phyloP scores from a whole-genome alignment of 495 filamentous ascomycete genomes.

The Aspergillus kassunensis region DNA sequence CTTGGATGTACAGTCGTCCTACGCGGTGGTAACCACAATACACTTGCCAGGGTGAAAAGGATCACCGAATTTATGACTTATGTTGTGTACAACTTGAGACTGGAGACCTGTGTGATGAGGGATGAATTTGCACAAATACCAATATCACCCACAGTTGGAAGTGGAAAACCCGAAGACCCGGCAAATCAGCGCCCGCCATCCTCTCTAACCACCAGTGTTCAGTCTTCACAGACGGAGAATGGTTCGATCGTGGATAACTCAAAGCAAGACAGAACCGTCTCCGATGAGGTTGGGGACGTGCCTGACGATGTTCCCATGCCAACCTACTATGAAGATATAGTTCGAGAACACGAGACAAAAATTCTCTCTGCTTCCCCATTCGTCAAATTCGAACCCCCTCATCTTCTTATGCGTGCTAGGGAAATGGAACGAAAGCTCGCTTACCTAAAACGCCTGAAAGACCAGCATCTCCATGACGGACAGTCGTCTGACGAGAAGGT shows the following conservation, averaged over 20 bases:
- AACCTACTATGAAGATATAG: slow-evolving; percentile 90
- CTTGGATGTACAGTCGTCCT: slow-evolving; percentile 96
- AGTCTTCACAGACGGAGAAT: slow-evolving; percentile 11
- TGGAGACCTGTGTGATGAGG: slow-evolving; percentile 93
- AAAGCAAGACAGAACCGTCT: slow-evolving; percentile 15
- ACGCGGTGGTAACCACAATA: slow-evolving; percentile 68
- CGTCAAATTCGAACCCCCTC: slow-evolving; percentile 90
- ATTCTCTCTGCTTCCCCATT: slow-evolving; percentile 96
- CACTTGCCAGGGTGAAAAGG: slow-evolving; percentile 75
- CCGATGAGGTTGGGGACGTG: slow-evolving; percentile 51
- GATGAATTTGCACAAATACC: slow-evolving; percentile 93
- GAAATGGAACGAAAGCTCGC: slow-evolving; percentile 81
- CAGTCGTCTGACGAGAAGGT: slow-evolving; percentile 54
- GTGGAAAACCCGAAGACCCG: slow-evolving; percentile 10
- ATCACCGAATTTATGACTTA: slow-evolving; percentile 99
- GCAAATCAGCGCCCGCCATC: slow-evolving; percentile 1
- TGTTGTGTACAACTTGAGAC: slow-evolving; percentile 94
- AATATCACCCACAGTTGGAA: slow-evolving; percentile 46
- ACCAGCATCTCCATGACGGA: slow-evolving; percentile 62
- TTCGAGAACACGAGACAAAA: slow-evolving; percentile 84
- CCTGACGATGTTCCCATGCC: slow-evolving; percentile 87
- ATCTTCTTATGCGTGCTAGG: slow-evolving; percentile 84
- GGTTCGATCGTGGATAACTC: slow-evolving; percentile 12
- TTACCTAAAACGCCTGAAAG: slow-evolving; percentile 74
- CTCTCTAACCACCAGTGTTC: background rate